A percentile compares a stretch with the other conserved stretches of the same genome.
Conservation (phyloP, 345 rosid species). For the Hypericum perforatum region DNA sequence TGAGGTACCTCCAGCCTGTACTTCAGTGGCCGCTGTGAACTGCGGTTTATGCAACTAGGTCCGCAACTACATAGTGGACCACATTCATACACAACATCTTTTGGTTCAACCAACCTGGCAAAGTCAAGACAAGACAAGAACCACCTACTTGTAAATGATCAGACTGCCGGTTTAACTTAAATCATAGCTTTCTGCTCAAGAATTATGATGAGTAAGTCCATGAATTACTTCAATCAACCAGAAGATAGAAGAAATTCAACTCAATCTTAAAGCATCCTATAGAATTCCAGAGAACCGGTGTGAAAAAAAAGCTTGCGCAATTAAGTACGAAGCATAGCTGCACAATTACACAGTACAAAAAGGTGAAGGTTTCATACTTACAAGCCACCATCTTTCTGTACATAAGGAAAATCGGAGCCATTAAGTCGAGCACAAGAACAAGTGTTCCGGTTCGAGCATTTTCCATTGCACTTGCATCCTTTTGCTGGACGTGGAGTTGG, state of each 20-base stretch:
- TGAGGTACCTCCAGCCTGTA: slow-evolving; percentile 17
- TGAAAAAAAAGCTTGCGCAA: too few relatives aligned
- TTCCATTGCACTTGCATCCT: slow-evolving; percentile 23
- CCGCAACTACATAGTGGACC: slow-evolving; percentile 25
- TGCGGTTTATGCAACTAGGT: slow-evolving; percentile 22
- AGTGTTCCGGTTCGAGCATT: slow-evolving; percentile 13
- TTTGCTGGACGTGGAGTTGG: slow-evolving; percentile 8
- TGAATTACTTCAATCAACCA: too few relatives aligned
- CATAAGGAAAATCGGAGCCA: slow-evolving; percentile 20
- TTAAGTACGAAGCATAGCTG: too few relatives aligned
- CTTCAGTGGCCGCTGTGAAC: slow-evolving; percentile 15
- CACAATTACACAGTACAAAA: too few relatives aligned
- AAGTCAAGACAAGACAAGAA: not conserved
- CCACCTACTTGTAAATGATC: too few relatives aligned
- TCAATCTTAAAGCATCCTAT: too few relatives aligned
- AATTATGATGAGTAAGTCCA: too few relatives aligned
- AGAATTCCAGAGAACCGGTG: too few relatives aligned
- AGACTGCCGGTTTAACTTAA: too few relatives aligned
- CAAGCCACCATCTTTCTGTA: slow-evolving; percentile 14
- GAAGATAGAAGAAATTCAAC: too few relatives aligned
- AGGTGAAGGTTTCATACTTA: slow-evolving; percentile 1
- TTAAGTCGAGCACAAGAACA: slow-evolving; percentile 21
- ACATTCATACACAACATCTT: slow-evolving; percentile 23
- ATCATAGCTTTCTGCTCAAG: too few relatives aligned
- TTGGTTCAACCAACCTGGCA: slow-evolving; percentile 16